Evolutionary conservation across 2,329 filamentous ascomycete genomes (phyloP), one percentile per base, ranked within the genome.

Genomic region (Ilyonectria sp.): DNA sequence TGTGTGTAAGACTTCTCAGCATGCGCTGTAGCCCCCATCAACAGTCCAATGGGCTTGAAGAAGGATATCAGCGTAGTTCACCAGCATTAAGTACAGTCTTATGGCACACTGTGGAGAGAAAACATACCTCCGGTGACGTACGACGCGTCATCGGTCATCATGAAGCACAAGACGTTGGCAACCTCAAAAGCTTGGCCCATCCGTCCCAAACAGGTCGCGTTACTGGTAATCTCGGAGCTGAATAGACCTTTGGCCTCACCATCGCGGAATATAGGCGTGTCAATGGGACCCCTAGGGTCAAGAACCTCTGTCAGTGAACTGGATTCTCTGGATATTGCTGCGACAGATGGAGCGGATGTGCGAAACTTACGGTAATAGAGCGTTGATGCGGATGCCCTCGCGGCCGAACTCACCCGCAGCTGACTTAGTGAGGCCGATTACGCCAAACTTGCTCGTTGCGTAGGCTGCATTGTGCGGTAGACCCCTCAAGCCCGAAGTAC

Each of bases 61-160:
- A 54, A 6, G 2, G 8, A 31, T 13, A 19, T 54, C 33, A 56
- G 53, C 11, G 8, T 44, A 55, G 26, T 31, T 55, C 52, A 7
- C 33, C 33, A 35, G 33, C 33, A 35, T 35, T 35, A 35, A 19
- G 6, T 55, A 19, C 4, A 17, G 17, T 17, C 17, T 43, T 43
- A 43, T 17, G 15, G 2, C 19, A 35, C 10, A 43, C 37, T 43
- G 37, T 17, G 37, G 11, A 43, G 6, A 56, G 53, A 23, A 56
- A 23, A 56, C 53, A 35, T 10, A 57, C 54, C 33, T 57, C 54
- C 54, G n/a, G 54, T 57, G 6, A 57, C 54, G 26, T 57, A 57
- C 8, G 54, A 57, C 4, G 54, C 37, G 21, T 44, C 54, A 31
- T 57, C 54, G 11, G 9, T 57, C 35, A 57, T 11, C 21, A 57